A percentile compares a stretch with the other conserved stretches of the same genome.
phyloP scores from a whole-genome alignment of 768 basidiomycete species.

The Fibroporia radiculosa region DNA sequence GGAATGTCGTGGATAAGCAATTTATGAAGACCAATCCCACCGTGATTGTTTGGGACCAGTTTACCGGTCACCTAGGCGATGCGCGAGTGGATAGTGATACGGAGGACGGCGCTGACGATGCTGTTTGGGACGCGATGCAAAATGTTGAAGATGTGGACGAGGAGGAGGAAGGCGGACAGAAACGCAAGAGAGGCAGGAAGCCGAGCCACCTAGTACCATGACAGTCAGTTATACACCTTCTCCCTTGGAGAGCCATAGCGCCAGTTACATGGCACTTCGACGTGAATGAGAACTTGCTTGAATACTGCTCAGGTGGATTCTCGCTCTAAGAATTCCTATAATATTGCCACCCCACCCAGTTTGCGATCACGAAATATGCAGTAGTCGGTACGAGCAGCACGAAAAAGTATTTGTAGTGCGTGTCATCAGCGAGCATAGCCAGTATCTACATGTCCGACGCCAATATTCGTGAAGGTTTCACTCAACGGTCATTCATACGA shows the following conservation, averaged over 20 bases:
- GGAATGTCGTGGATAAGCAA: conserved; percentile 52
- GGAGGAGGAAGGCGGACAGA: conserved; percentile 20
- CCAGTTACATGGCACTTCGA: background rate
- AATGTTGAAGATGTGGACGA: conserved; percentile 37
- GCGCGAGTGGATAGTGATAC: conserved; percentile 9
- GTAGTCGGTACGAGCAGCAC: conserved; percentile 75
- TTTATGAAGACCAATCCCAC: conserved; percentile 60
- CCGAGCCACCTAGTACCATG: too few species aligned
- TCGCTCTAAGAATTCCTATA: conserved; percentile 78
- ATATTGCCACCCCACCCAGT: conserved; percentile 99
- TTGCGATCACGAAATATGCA: conserved; percentile 90
- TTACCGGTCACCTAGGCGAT: conserved; percentile 21
- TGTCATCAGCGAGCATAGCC: conserved; percentile 58
- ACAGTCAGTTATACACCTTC: background rate
- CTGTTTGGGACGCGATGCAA: conserved; percentile 64
- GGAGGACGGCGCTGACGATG: conserved; percentile 38
- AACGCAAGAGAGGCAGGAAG: background rate
- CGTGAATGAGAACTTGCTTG: too few species aligned
- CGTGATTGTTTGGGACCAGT: conserved; percentile 54
- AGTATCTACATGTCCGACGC: conserved; percentile 38
- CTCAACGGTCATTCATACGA: conserved; percentile 6
- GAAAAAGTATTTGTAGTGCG: conserved; percentile 85
- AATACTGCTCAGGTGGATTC: background rate
- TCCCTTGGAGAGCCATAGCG: background rate
- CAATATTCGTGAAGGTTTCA: background rate